phyloP scores from a whole-genome alignment of 1,284 basidiomycete genomes.

The Austroboletus niveus region DNA sequence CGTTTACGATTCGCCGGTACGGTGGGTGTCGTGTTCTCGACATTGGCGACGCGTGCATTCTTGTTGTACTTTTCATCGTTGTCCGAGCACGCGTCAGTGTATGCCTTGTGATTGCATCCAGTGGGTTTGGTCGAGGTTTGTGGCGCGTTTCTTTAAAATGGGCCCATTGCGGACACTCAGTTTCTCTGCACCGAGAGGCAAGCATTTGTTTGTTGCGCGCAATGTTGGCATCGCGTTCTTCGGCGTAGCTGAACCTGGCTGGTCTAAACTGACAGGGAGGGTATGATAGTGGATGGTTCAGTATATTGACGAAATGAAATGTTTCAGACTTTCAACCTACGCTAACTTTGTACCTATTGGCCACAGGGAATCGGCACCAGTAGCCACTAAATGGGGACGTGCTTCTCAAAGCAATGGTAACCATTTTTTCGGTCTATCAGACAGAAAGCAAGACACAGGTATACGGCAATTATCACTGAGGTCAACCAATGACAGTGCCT shows the following conservation, averaged over 20 bases:
- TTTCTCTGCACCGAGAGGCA: slow-evolving; percentile 40
- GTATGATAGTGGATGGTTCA: no score
- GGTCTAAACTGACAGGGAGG: neutral
- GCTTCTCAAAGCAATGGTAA: no score
- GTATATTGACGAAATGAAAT: no score
- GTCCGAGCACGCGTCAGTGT: no score
- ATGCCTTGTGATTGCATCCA: slow-evolving; percentile 18
- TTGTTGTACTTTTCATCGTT: slow-evolving; percentile 25
- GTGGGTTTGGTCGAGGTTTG: slow-evolving; percentile 9
- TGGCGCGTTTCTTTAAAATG: slow-evolving; percentile 32
- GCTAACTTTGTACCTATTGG: no score
- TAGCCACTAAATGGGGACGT: no score
- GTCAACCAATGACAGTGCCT: no score
- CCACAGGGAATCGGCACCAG: no score
- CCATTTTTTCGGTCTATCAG: no score
- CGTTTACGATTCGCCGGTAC: slow-evolving; percentile 43
- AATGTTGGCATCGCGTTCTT: slow-evolving; percentile 48
- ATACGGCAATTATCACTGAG: no score
- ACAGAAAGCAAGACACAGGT: no score
- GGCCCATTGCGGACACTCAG: slow-evolving; percentile 14
- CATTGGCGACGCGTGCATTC: slow-evolving; percentile 29
- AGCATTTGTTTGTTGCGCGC: slow-evolving; percentile 48
- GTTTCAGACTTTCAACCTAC: no score
- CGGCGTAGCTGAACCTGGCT: slow-evolving; percentile 41
- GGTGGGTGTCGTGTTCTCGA: slow-evolving; percentile 20